Percentiles rank a stretch among this genome's conserved stretches.
Conservation (phyloP, 768 basidiomycete species). For the Boletus tylopilopsis region DNA sequence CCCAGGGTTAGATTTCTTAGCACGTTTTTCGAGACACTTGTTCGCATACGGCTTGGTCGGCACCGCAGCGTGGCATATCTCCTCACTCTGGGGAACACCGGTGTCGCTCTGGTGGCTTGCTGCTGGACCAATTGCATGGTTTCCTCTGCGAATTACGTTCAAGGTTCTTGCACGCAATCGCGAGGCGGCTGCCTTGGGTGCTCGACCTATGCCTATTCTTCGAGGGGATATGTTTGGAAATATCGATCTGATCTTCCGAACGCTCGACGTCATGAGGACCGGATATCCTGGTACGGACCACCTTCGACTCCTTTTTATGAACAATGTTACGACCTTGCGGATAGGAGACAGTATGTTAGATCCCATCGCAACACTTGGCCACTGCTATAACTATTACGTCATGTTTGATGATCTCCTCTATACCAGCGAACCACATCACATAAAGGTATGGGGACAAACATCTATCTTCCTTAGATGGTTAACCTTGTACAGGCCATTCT, state of each 20-base stretch:
- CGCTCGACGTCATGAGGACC: slow-evolving; percentile 34
- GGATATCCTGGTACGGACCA: slow-evolving; percentile 49
- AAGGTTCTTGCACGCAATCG: slow-evolving; percentile 29
- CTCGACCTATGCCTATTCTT: slow-evolving; percentile 38
- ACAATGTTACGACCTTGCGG: not conserved
- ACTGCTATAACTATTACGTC: slow-evolving; percentile 42
- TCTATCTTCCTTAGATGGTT: not conserved
- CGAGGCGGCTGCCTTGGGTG: slow-evolving; percentile 43
- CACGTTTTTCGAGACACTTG: not conserved
- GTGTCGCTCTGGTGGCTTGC: slow-evolving; percentile 39
- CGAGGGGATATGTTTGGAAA: slow-evolving; percentile 43
- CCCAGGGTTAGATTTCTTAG: slow-evolving; percentile 15
- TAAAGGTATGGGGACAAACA: slow-evolving; percentile 34
- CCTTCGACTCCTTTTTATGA: not conserved
- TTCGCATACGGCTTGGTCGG: slow-evolving; percentile 1
- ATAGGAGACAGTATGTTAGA: slow-evolving; percentile 44
- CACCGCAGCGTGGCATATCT: slow-evolving; percentile 2
- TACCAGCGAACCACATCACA: slow-evolving; percentile 50
- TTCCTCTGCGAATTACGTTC: slow-evolving; percentile 33
- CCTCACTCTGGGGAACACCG: slow-evolving; percentile 13
- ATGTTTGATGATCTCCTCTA: slow-evolving; percentile 45
- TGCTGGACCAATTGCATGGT: slow-evolving; percentile 25
- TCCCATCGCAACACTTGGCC: slow-evolving; percentile 34
- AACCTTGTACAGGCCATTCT: slow-evolving; percentile 36
- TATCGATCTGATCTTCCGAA: slow-evolving; percentile 37